These are phyloP conservation scores for Leccinum boreale DNA, from an alignment of 768 basidiomycete species.

Conservation along the genomic window DNA sequence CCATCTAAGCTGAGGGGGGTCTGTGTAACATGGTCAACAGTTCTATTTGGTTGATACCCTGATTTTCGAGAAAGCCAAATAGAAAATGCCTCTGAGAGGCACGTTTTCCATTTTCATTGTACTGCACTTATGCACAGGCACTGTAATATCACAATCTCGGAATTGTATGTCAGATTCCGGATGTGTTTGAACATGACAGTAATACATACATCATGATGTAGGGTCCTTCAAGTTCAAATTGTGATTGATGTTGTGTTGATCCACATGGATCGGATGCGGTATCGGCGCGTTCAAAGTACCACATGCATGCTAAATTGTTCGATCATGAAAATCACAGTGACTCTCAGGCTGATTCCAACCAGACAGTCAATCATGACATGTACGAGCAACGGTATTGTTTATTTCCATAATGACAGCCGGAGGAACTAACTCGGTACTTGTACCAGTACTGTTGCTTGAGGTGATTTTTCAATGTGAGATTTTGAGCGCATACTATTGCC, in stretches of 20 bases:
- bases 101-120: neutral
- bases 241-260: neutral
- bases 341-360: too few species aligned
- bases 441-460: too few species aligned
- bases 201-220: too few species aligned
- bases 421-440: neutral
- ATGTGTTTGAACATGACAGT: neutral
- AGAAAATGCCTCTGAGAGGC: neutral
- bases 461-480: neutral
- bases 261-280: neutral
- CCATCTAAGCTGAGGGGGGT: conserved; percentile 16
- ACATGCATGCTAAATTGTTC: neutral
- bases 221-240: neutral
- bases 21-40: neutral
- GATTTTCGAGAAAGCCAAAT: too few species aligned
- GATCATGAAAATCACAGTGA: neutral
- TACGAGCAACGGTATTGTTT: neutral
- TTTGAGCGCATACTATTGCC: neutral
- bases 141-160: neutral
- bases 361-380: too few species aligned
- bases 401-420: neutral
- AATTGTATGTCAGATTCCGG: neutral
- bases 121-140: neutral
- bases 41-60: neutral
- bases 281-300: too few species aligned